Base-by-base conservation (phyloP, 106 monocot genomes). In the Apostasia shenzhenica region DNA sequence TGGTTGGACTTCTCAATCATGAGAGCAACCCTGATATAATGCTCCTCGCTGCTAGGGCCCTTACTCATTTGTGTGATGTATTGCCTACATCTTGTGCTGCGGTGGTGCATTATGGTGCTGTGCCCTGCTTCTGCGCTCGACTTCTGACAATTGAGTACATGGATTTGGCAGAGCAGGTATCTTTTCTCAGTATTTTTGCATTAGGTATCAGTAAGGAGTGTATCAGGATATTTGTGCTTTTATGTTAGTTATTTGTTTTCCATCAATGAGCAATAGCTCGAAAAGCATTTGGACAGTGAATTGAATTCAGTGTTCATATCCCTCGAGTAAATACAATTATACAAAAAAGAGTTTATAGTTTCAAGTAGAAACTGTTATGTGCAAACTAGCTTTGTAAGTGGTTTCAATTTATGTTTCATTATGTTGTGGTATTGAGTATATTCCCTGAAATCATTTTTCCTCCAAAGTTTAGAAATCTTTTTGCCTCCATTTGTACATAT, bases 101-200 rank as follows among this genome's bases (percentile, higher is more conserved):
- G 1, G 92, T 97, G 48, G 92, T 97, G 65, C 97, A 97, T 74
- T 97, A 97, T 75, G 92, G 92, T 41, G 97, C 92, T 11, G 83
- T 97, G 13, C 84, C 97, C 0, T 92, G 86, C 66, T 91, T 97
- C 64, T 86, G 84, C 13, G 86, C 97, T 1, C 70, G 97, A 46
- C 73, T 99, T 2, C 85, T 99, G 43, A 99, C 99, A 2, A 99
- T 99, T 50, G 99, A 99, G 67, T 99, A 99, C 67, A 99, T 99
- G 92, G 97, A 99, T 73, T 75, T 99, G 59, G 99, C 99, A 4
- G 99, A 99, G 68, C 99, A 99, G 90, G 99, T 93, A 26, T 50
- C 4, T 57, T 12, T 69, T 51, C 5, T 63, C 14, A 13, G 0
- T 26, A 45, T 41, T 44, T 4, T 60, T 39, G 7, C 39, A 6